Evolutionary conservation across 129 eudicot genomes (phyloP).

Genomic region (Kitagawia praeruptora): DNA sequence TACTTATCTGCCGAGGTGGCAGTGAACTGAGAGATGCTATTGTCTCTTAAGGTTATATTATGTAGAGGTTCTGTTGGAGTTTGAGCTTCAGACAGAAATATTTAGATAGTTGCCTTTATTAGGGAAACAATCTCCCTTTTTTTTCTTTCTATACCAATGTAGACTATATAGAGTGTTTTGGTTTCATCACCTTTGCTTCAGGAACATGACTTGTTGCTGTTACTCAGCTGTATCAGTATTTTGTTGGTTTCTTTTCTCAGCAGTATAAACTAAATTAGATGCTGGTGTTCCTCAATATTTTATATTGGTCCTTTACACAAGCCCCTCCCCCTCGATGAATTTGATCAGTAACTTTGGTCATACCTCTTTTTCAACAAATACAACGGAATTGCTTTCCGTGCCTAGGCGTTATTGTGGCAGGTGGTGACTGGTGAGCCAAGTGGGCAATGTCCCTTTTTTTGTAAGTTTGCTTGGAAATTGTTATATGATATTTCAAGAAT

Average conservation of each 20-base stretch:
- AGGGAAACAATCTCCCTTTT: neutral
- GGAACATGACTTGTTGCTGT: neutral
- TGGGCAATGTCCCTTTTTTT: neutral
- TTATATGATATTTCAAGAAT: neutral
- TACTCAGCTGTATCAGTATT: neutral
- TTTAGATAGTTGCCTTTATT: constrained; percentile 11
- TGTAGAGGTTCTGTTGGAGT: neutral
- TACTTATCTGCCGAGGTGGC: constrained; percentile 50
- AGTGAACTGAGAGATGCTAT: constrained; percentile 37
- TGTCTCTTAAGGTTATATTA: neutral
- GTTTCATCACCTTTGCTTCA: neutral
- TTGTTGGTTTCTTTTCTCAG: neutral
- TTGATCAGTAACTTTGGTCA: neutral
- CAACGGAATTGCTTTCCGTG: no score
- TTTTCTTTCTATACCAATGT: neutral
- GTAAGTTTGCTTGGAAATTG: neutral
- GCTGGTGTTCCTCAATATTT: neutral
- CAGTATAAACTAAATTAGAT: neutral
- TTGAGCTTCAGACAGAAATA: constrained; percentile 11
- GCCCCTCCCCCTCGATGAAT: neutral
- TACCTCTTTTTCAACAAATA: neutral
- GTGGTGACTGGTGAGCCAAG: neutral
- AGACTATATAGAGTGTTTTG: neutral
- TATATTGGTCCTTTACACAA: neutral
- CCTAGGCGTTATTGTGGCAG: no score